Percentiles rank a stretch among this genome's conserved stretches.
Conservation (phyloP, 2,329 filamentous ascomycete species). For the Fusarium sp. region DNA sequence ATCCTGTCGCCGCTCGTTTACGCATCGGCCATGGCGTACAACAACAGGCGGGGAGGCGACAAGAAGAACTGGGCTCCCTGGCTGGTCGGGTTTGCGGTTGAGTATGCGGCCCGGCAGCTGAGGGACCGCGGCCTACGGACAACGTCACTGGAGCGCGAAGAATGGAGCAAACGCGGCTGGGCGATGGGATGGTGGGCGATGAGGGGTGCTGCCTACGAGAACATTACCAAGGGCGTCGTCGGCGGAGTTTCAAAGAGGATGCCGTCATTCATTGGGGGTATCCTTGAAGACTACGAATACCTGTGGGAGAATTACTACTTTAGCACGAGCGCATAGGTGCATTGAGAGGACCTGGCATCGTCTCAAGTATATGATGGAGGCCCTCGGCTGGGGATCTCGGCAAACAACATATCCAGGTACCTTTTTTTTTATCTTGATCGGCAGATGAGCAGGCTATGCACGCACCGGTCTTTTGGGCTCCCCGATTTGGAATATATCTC, state of each 20-base stretch:
- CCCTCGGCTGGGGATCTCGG: conserved; percentile 19
- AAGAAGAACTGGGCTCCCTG: conserved; percentile 91
- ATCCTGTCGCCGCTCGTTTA: conserved; percentile 90
- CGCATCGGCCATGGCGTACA: conserved; percentile 79
- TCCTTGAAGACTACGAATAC: conserved; percentile 96
- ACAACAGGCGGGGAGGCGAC: conserved; percentile 57
- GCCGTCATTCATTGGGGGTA: conserved; percentile 81
- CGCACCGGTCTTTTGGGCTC: conserved; percentile 8
- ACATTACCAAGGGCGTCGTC: conserved; percentile 81
- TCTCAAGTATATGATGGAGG: conserved; percentile 18
- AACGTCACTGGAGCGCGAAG: conserved; percentile 87
- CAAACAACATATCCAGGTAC: conserved; percentile 9
- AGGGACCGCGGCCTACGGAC: conserved; percentile 78
- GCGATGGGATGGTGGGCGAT: conserved; percentile 94
- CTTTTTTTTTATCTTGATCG: conserved; percentile 14
- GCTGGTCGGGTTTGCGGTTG: conserved; percentile 84
- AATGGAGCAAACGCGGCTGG: conserved; percentile 88
- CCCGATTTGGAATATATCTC: conserved; percentile 22
- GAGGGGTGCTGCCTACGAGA: conserved; percentile 97
- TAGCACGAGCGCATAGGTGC: conserved; percentile 59
- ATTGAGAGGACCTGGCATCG: neutral
- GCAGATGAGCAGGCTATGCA: conserved; percentile 5
- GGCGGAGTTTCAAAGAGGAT: conserved; percentile 77
- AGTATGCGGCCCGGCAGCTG: conserved; percentile 89
- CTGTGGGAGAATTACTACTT: conserved; percentile 99